A percentile compares a stretch with the other conserved stretches of the same genome.
phyloP scores from a whole-genome alignment of 2,329 filamentous ascomycete species.

The Byssothecium circinans region DNA sequence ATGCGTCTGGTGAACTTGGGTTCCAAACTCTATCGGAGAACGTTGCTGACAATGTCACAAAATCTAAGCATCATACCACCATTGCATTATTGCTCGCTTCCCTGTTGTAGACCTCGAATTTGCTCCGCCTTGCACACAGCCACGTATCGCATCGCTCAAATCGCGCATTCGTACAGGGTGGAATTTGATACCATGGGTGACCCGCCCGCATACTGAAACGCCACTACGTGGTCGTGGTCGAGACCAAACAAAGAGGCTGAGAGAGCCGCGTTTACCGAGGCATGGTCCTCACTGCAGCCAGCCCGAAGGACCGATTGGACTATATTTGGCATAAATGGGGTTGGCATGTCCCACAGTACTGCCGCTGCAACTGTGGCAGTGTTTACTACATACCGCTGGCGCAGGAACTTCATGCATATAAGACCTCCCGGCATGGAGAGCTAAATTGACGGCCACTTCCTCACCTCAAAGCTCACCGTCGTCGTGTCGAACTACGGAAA shows the following conservation, averaged over 20 bases:
- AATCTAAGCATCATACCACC: too few relatives aligned
- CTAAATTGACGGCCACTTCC: not conserved
- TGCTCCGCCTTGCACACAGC: too few relatives aligned
- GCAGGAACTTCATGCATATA: too few relatives aligned
- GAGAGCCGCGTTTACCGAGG: not conserved
- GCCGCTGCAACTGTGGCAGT: not conserved
- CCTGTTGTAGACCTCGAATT: too few relatives aligned
- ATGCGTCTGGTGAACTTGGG: too few relatives aligned
- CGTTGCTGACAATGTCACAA: too few relatives aligned
- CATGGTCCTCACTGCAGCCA: not conserved
- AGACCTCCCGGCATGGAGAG: not conserved
- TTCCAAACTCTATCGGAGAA: too few relatives aligned
- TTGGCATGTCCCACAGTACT: not conserved
- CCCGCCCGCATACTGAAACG: not conserved
- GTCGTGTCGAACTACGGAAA: slow-evolving; percentile 17
- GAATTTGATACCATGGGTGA: too few relatives aligned
- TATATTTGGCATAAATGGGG: not conserved
- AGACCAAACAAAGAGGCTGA: not conserved
- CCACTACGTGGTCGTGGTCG: not conserved
- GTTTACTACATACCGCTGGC: not conserved
- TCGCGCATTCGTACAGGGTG: too few relatives aligned
- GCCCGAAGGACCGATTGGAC: not conserved
- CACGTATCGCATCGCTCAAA: too few relatives aligned
- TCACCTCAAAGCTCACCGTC: not conserved
- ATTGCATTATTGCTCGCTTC: too few relatives aligned